Evolutionary conservation across 2,329 filamentous ascomycete species (phyloP), one percentile per base, ranked within the genome.

Genomic region (Alternaria rosae): DNA sequence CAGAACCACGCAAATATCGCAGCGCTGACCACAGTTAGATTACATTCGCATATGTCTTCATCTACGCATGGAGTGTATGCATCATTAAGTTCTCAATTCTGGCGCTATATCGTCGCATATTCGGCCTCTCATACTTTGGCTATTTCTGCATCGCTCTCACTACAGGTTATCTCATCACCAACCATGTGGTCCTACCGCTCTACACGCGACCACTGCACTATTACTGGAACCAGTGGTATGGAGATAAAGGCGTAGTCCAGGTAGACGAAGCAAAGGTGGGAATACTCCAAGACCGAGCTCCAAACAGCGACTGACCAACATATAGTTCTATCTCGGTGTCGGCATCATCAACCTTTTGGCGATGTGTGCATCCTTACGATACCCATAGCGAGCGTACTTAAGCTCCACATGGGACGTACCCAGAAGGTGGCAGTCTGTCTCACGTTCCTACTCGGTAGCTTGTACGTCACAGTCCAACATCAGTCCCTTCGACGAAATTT

Each of bases 11-110:
- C 15, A 3, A 9, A 11, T 23, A 23, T 7, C 9, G n/a, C 7
- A 12, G 9, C 35, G 21, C 56, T 51, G 17, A 44, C n/a, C 0
- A 17, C n/a, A 17, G 28, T 3, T n/a, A 73, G 71, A 74, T 72
- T 26, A 72, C 70, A 0, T 74, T 72, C 17, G 68, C 63, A 3
- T 74, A 71, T 38, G 69, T 72, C 5, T 72, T 68, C 58, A 70
- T 74, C 42, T 72, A 74, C 43, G 64, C 69, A 3, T 74, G 70
- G 69, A 71, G 70, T 41, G 64, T 74, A 1, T 71, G 66, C 41
- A 59, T 72, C 7, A 74, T 74, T 57, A 74, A 74, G 42, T 69
- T 67, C 48, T 72, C 70, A 1, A 72, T 74, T n/a, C 61, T 74
- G 12, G 68, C 69, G 6, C 48, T 74, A 12, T 74, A 74, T 35